These are phyloP conservation scores for Lactifluus piperatus DNA, from an alignment of 768 basidiomycete species.

Conservation along the genomic window DNA sequence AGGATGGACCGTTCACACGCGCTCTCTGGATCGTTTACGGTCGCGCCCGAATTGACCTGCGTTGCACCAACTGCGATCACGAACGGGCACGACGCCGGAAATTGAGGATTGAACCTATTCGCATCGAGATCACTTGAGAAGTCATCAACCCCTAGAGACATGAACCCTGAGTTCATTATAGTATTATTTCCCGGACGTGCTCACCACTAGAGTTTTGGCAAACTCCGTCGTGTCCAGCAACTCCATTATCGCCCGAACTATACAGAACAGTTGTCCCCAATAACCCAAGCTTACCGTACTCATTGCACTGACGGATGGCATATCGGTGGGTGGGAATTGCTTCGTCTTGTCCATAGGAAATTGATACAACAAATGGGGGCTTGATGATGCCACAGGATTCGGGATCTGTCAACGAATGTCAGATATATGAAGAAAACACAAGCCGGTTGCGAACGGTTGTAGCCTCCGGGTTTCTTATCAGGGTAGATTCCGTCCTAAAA, in stretches of 20 bases:
- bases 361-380: conserved; percentile 34
- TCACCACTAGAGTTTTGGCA: too few relatives aligned
- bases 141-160: too few relatives aligned
- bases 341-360: conserved; percentile 34
- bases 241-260: conserved; percentile 38
- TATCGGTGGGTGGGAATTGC: conserved; percentile 26
- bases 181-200: too few relatives aligned
- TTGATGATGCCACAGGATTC: conserved; percentile 31
- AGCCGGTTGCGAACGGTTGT: conserved; percentile 31
- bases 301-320: conserved; percentile 34
- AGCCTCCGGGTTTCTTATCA: conserved; percentile 27
- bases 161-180: too few relatives aligned
- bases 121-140: too few relatives aligned
- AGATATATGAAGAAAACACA: too few relatives aligned
- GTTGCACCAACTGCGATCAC: conserved; percentile 33
- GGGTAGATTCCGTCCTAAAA: conserved; percentile 30
- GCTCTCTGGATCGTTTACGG: conserved; percentile 31
- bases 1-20: conserved; percentile 31
- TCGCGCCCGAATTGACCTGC: conserved; percentile 28
- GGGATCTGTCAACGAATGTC: too few relatives aligned
- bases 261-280: conserved; percentile 36
- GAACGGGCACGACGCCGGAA: conserved; percentile 40
- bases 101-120: conserved; percentile 37
- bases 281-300: conserved; percentile 39
- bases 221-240: conserved; percentile 28